A percentile compares a stretch with the other conserved stretches of the same genome.
These are phyloP conservation scores for Beta macrorhiza DNA, from an alignment of 179 eudicot genomes.

Conservation along the genomic window DNA sequence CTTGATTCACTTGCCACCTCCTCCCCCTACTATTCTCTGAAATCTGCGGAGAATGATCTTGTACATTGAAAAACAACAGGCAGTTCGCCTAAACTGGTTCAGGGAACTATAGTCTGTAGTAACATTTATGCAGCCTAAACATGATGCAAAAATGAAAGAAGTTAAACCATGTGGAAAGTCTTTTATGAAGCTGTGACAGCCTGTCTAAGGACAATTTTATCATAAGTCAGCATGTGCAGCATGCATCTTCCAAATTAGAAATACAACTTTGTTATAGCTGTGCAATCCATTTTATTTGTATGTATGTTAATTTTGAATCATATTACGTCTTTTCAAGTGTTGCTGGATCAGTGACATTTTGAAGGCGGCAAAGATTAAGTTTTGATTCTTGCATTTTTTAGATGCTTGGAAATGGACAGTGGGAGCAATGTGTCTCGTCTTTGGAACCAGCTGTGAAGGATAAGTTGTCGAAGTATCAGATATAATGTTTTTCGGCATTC, in stretches of 20 bases:
- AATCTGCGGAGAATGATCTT: too few relatives aligned
- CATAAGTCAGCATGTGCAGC: neutral
- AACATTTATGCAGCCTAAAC: too few relatives aligned
- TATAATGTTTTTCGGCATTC: slow-evolving; percentile 27
- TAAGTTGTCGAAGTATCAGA: slow-evolving; percentile 60
- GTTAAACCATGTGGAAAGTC: neutral
- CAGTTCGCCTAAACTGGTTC: too few relatives aligned
- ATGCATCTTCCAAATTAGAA: neutral
- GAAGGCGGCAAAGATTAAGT: neutral
- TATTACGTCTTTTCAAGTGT: neutral
- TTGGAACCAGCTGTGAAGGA: slow-evolving; percentile 74
- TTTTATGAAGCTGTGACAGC: neutral
- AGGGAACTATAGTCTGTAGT: too few relatives aligned
- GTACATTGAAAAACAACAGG: too few relatives aligned
- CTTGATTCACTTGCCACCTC: too few relatives aligned
- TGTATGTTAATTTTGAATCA: neutral
- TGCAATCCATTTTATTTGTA: neutral
- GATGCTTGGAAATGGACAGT: slow-evolving; percentile 78
- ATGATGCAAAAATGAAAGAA: neutral
- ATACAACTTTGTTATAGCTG: neutral
- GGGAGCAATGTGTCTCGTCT: slow-evolving; percentile 88
- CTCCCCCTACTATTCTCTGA: too few relatives aligned
- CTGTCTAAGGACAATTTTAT: neutral
- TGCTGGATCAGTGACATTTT: neutral
- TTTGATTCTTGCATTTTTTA: slow-evolving; percentile 24